Percentiles rank a stretch among this genome's conserved stretches.
Conservation (phyloP, 352 stramenopile species). For the Pythium dissimile region DNA sequence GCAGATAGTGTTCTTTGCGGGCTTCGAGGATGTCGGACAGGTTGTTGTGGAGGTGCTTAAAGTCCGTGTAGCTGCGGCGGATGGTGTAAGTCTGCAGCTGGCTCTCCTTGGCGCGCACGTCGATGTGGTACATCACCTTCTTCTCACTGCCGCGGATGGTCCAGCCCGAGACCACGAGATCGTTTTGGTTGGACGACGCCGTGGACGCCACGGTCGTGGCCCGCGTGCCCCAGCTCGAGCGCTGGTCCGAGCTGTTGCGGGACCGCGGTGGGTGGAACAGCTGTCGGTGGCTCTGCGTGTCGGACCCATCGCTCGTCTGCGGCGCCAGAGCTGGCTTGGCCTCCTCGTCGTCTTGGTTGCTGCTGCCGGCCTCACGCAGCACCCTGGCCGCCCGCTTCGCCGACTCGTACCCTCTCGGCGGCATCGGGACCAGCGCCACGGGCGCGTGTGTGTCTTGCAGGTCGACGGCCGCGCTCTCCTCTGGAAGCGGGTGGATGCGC, state of each 20-base stretch:
- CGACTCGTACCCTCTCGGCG: neutral
- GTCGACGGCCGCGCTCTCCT: conserved; percentile 12
- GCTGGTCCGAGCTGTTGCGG: conserved; percentile 11
- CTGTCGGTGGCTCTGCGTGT: neutral
- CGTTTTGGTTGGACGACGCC: conserved; percentile 24
- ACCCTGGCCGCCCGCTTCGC: no score
- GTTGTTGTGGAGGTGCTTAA: conserved; percentile 70
- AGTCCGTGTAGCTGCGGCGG: conserved; percentile 79
- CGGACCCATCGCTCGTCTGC: conserved; percentile 7
- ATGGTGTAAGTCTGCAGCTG: conserved; percentile 85
- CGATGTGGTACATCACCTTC: conserved; percentile 87
- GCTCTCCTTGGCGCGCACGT: conserved; percentile 67
- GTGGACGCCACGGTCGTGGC: conserved; percentile 13
- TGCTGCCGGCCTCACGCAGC: no score
- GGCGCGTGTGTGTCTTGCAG: neutral
- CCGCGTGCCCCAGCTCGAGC: conserved; percentile 15
- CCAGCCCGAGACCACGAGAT: conserved; percentile 70
- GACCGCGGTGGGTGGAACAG: conserved; percentile 1
- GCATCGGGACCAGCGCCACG: neutral
- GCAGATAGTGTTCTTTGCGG: conserved; percentile 48
- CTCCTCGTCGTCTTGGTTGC: conserved; percentile 20
- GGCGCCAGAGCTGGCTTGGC: neutral
- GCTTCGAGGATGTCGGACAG: conserved; percentile 67
- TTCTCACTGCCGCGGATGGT: conserved; percentile 67
- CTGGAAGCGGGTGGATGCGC: conserved; percentile 14